Evolutionary conservation across 768 basidiomycete species (phyloP).

Genomic region (Goffeauzyma gilvescens): DNA sequence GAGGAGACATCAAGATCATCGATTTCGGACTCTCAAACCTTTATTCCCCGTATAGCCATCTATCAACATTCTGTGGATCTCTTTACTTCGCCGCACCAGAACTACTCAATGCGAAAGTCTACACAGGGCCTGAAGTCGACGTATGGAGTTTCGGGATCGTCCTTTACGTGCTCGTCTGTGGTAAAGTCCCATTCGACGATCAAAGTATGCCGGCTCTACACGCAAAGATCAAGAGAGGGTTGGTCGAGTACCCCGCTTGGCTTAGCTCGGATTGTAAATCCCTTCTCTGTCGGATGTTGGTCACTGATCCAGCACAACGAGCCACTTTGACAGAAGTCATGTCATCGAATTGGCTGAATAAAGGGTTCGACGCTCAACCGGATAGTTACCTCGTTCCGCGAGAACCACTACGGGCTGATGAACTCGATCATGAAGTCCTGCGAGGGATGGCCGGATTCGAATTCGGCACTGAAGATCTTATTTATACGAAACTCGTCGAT

Average conservation of each 20-base stretch:
- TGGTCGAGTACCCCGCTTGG: conserved; percentile 96
- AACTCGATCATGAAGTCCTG: conserved; percentile 70
- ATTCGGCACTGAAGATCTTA: conserved; percentile 74
- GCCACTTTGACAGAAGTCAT: conserved; percentile 71
- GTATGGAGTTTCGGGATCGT: conserved; percentile 99
- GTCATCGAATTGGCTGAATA: conserved; percentile 76
- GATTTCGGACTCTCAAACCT: conserved; percentile 97
- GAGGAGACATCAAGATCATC: conserved; percentile 98
- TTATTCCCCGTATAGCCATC: conserved; percentile 59
- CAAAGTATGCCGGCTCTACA: conserved; percentile 98
- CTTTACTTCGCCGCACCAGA: conserved; percentile 98
- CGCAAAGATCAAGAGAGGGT: conserved; percentile 93
- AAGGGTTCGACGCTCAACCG: conserved; percentile 62
- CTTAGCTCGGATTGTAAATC: conserved; percentile 87
- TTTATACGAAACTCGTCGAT: conserved; percentile 50
- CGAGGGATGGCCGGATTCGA: conserved; percentile 90
- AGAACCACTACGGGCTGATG: conserved; percentile 70
- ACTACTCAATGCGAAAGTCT: conserved; percentile 84
- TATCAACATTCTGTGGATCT: conserved; percentile 91
- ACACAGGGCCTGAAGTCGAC: conserved; percentile 94
- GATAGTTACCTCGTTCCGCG: conserved; percentile 71
- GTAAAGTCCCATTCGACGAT: conserved; percentile 97
- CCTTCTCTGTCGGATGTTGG: conserved; percentile 81
- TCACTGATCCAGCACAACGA: conserved; percentile 71
- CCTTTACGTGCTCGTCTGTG: conserved; percentile 89